Conservation (phyloP, 148 eudicot genomes). For the Vaccinium corymbosum region DNA sequence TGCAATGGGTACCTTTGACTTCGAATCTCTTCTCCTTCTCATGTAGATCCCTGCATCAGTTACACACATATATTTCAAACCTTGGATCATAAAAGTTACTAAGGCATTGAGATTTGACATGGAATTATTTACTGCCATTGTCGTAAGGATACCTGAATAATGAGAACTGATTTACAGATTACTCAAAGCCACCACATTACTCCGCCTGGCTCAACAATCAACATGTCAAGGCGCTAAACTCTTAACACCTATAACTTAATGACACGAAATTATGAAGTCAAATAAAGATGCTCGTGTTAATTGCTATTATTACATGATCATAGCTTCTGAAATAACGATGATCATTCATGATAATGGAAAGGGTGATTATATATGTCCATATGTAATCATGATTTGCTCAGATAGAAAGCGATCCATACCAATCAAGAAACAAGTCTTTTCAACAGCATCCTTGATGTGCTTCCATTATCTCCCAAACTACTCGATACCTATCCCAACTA, state of each 20-base stretch:
- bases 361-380: too few species aligned
- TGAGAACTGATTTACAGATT: background rate
- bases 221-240: background rate
- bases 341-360: too few species aligned
- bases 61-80: background rate
- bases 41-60: background rate
- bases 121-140: background rate
- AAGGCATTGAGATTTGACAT: background rate
- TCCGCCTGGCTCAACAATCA: background rate
- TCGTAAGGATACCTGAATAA: background rate
- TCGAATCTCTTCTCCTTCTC: too few species aligned
- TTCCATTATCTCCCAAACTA: too few species aligned
- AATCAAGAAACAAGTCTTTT: too few species aligned
- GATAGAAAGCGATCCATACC: too few species aligned
- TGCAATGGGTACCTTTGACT: too few species aligned
- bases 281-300: too few species aligned
- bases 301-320: too few species aligned
- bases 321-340: too few species aligned
- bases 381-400: too few species aligned
- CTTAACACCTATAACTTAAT: background rate
- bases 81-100: background rate
- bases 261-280: background rate
- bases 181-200: background rate
- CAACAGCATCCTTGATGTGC: too few species aligned
- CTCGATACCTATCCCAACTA: background rate